These are phyloP conservation scores for Purpureocillium lavendulum DNA, from an alignment of 2,329 filamentous ascomycete species.

Conservation along the genomic window DNA sequence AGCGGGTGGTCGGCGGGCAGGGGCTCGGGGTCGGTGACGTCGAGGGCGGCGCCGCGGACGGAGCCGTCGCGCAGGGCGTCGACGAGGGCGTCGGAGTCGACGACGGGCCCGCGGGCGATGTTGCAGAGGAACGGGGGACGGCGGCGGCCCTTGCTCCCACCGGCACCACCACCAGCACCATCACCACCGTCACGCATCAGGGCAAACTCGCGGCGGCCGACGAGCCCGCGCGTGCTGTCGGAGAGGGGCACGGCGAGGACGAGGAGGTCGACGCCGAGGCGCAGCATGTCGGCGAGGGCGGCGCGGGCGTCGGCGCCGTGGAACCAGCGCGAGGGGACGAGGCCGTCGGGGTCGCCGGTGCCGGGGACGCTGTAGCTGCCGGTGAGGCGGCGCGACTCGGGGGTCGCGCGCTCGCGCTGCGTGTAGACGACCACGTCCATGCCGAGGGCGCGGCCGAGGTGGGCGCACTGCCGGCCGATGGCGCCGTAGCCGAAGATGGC, in stretches of 20 bases:
- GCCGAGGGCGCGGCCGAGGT: slow-evolving; percentile 49
- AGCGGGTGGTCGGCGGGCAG: slow-evolving; percentile 54
- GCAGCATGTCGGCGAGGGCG: slow-evolving; percentile 31
- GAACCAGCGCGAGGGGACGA: slow-evolving; percentile 33
- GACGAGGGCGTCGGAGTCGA: slow-evolving; percentile 42
- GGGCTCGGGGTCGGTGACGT: slow-evolving; percentile 67
- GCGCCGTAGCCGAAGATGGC: slow-evolving; percentile 36
- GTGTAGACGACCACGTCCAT: slow-evolving; percentile 64
- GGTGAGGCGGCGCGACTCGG: slow-evolving; percentile 45
- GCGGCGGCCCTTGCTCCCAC: slow-evolving; percentile 8
- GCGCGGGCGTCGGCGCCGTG: slow-evolving; percentile 17
- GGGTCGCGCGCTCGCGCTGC: slow-evolving; percentile 47
- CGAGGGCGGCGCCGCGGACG: slow-evolving; percentile 53
- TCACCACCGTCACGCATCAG: slow-evolving; percentile 17
- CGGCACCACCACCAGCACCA: too few relatives aligned
- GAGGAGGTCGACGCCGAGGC: slow-evolving; percentile 32
- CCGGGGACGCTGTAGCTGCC: slow-evolving; percentile 55
- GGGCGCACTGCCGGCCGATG: slow-evolving; percentile 33
- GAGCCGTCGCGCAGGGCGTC: slow-evolving; percentile 36
- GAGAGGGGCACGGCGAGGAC: slow-evolving; percentile 34
- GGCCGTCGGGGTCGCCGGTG: slow-evolving; percentile 40
- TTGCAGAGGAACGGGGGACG: slow-evolving; percentile 49
- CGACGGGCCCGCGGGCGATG: slow-evolving; percentile 47
- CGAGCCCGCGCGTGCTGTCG: slow-evolving; percentile 23
- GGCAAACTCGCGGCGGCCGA: slow-evolving; percentile 35